Base-by-base conservation (phyloP, 176 grass and related monocot species). In the Carex kokanica region DNA sequence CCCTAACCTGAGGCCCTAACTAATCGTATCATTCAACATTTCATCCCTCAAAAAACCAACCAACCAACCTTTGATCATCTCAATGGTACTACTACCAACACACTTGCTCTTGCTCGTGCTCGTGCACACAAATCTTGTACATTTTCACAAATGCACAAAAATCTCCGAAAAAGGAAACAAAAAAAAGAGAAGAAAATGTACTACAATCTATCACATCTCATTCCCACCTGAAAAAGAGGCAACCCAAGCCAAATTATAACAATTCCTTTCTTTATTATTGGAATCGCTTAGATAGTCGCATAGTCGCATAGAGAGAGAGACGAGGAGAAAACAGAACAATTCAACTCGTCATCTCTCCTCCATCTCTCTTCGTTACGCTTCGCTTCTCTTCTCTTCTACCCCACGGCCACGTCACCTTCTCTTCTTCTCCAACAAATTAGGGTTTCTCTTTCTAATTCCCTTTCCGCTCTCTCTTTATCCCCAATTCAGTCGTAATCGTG, bases 261-360 rank as follows among this genome's bases (percentile, higher is more conserved):
- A 10, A 81, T 21, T 79, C 74, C 36, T 38, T 38, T 38, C 36
- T 17, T 73, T 32, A 60, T 72, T n/a, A 78, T 78, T 88, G 43
- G 87, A 83, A 90, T 17, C 88, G 67, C 88, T 68, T 86, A 75
- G 80, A 88, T 6, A 38, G 36, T 38, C 36, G 36, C 36, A 38
- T 38, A 38, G 5, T 38, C 36, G 67, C 88, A 75, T 83, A 75
- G 80, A 88, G 87, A 88, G 87, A 88, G 72, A 87, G 78, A 87
- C 5, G 6, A 70, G 78, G 83, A 92, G 86, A 81, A 78, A 38
- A 38, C 36, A 60, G 41, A 56, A 51, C 73, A 88, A 81, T 69
- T 86, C 25, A 88, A 81, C 62, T 86, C 25, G 11, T 84, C 77
- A 24, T 59, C 8, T 54, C 78, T 87, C 59, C 47, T 71, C 43